These are phyloP conservation scores for Catunica adiposa DNA, from an alignment of 2,329 filamentous ascomycete genomes.

Conservation along the genomic window DNA sequence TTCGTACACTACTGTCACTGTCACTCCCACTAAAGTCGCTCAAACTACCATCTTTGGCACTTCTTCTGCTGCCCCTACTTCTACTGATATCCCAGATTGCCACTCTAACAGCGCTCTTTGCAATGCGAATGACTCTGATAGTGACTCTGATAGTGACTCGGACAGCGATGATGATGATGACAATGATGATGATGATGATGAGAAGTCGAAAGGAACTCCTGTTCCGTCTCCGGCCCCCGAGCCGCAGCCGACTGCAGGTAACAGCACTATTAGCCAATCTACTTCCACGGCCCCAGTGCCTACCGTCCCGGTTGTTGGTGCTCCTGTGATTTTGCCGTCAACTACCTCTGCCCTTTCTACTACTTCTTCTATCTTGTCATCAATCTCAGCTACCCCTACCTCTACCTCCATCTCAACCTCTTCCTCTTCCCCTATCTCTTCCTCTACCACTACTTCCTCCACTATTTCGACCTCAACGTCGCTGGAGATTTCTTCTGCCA, in stretches of 20 bases:
- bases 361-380: background rate
- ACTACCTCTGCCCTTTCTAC: background rate
- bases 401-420: background rate
- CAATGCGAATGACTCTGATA: slow-evolving; percentile 10
- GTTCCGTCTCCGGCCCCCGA: background rate
- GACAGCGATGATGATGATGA: background rate
- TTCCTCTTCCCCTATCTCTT: background rate
- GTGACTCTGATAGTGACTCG: slow-evolving; percentile 12
- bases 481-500: background rate
- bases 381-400: background rate
- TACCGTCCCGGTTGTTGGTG: background rate
- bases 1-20: background rate
- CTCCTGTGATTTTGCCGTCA: background rate
- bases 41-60: too few species aligned
- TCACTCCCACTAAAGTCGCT: too few species aligned
- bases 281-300: background rate
- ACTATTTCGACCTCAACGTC: too few species aligned
- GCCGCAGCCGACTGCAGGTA: background rate
- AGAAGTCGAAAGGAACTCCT: background rate
- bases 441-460: background rate
- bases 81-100: background rate
- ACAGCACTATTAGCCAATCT: background rate
- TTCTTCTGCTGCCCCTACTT: too few species aligned
- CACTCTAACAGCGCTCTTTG: background rate
- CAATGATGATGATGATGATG: background rate